Base-by-base conservation (phyloP, 1,139 yeast species). In the Protomyces inouyei region DNA sequence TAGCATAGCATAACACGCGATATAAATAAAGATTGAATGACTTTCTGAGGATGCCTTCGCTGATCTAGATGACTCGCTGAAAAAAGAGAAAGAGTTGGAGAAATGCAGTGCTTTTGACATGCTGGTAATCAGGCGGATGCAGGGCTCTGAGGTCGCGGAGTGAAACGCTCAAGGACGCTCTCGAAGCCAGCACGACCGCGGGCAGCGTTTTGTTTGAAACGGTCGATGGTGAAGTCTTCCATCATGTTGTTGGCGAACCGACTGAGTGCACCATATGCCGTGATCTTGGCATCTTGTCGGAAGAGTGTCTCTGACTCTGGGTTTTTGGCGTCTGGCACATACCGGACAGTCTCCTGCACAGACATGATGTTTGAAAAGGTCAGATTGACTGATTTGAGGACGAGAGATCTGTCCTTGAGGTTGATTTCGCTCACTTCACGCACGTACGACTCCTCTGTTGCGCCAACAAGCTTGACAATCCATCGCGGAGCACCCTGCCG, bases 351-450 rank as follows among this genome's bases (percentile, higher is more conserved):
- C 76, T 93, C 98, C 71, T 84, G 87, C 18, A 92, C 98, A 70
- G 83, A 82, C 64, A 93, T 77, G 57, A 92, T 73, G 70, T 87
- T 84, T 72, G 83, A 83, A 87, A 87, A 87, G 18, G 97, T 91
- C 73, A 93, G 76, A 76, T 93, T 93, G 69, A 87, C 85, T n/a
- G 96, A 87, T 70, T 92, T 83, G 85, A 93, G 54, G 10, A 85
- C 85, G 69, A 93, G 76, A 0, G 89, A 85, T 71, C 84, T 82
- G 55, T 80, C 77, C 40, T 76, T 73, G 66, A 89, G 80, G 73
- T 93, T 95, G 52, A 93, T 92, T 66, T 87, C 91, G 64, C 95
- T 86, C 4, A 93, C 85, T 74, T 93, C 98, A 60, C 98, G 82
- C 10, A 93, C 96, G 72, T 85, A 90, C 38, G 95, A 87, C 61